Percentiles rank a stretch among this genome's conserved stretches.
These are phyloP conservation scores for Monosporascus sp. DNA, from an alignment of 2,329 filamentous ascomycete species.

Conservation along the genomic window DNA sequence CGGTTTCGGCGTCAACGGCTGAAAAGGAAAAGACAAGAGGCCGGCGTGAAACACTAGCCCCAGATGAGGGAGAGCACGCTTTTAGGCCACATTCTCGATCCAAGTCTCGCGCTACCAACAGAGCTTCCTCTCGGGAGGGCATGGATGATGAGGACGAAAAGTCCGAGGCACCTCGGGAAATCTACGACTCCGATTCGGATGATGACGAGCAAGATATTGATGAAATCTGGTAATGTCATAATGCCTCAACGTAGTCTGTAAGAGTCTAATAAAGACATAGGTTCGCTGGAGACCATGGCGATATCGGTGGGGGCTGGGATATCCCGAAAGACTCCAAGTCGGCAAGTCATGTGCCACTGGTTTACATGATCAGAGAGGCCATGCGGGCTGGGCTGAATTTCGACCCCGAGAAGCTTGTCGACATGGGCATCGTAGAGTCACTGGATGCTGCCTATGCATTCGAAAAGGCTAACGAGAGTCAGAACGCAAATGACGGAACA, in stretches of 20 bases:
- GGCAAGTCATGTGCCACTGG: constrained; percentile 61
- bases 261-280: constrained; percentile 5
- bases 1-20: constrained; percentile 2
- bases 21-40: constrained; percentile 7
- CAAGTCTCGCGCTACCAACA: constrained; percentile 19
- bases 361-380: constrained; percentile 65
- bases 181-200: constrained; percentile 36
- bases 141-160: constrained; percentile 15
- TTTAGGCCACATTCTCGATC: constrained; percentile 28
- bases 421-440: constrained; percentile 55
- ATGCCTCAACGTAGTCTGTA: neutral
- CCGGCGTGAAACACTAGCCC: constrained; percentile 11
- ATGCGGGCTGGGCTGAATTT: constrained; percentile 63
- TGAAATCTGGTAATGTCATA: constrained; percentile 55
- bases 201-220: constrained; percentile 64
- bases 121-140: constrained; percentile 10
- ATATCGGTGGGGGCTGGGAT: constrained; percentile 74
- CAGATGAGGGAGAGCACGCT: constrained; percentile 20
- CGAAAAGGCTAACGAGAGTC: constrained; percentile 4
- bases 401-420: constrained; percentile 60
- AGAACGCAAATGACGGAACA: constrained; percentile 6
- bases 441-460: constrained; percentile 27
- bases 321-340: constrained; percentile 50
- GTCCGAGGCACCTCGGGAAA: constrained; percentile 26
- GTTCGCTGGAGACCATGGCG: constrained; percentile 73